Percentiles rank a stretch among this genome's conserved stretches.
Evolutionary conservation across 2,329 filamentous ascomycete species (phyloP).

Genomic region (Fusarium lyarnte): DNA sequence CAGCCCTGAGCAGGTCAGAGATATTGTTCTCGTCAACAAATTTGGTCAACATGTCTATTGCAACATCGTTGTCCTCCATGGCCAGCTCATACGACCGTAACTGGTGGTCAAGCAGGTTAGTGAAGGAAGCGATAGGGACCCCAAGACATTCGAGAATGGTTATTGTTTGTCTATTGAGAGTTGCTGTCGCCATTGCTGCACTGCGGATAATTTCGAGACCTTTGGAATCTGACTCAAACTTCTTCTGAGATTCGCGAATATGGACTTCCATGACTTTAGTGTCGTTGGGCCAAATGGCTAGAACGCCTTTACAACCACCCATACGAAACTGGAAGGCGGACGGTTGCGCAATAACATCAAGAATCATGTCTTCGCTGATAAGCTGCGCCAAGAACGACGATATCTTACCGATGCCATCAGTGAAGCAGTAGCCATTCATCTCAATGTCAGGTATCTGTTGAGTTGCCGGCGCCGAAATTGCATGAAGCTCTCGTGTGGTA

Average conservation of each 20-base stretch:
- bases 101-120: slow-evolving; percentile 73
- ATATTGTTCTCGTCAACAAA: slow-evolving; percentile 90
- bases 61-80: slow-evolving; percentile 71
- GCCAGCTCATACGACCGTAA: slow-evolving; percentile 74
- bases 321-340: slow-evolving; percentile 93
- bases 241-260: slow-evolving; percentile 85
- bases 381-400: slow-evolving; percentile 79
- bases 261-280: slow-evolving; percentile 75
- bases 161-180: slow-evolving; percentile 91
- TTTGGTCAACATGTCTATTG: slow-evolving; percentile 73
- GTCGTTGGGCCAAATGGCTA: slow-evolving; percentile 77
- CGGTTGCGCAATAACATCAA: slow-evolving; percentile 68
- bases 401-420: slow-evolving; percentile 94
- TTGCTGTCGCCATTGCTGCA: slow-evolving; percentile 79
- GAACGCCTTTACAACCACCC: slow-evolving; percentile 90
- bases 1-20: slow-evolving; percentile 78
- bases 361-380: slow-evolving; percentile 74
- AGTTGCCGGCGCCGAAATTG: slow-evolving; percentile 67
- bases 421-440: slow-evolving; percentile 77
- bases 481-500: slow-evolving; percentile 80
- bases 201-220: slow-evolving; percentile 86
- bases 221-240: slow-evolving; percentile 78
- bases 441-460: slow-evolving; percentile 76
- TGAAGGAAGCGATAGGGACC: slow-evolving; percentile 73
- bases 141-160: slow-evolving; percentile 83